Evolutionary conservation across 2,329 filamentous ascomycete species (phyloP).

Genomic region (Stemphylium vesicarium): DNA sequence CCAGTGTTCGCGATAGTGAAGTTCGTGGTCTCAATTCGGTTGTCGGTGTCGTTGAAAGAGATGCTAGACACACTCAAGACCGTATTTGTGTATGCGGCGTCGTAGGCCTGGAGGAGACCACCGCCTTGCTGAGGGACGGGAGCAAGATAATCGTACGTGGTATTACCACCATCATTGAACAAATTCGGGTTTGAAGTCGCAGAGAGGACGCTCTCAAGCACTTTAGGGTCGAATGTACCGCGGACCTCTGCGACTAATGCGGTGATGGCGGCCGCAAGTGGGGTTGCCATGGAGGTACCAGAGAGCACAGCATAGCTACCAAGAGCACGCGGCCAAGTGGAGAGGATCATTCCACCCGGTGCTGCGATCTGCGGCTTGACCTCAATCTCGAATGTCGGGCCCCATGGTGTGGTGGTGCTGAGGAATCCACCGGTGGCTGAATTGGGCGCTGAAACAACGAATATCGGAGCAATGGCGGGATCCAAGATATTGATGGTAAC

Average conservation of each 20-base stretch:
- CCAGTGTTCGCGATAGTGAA: constrained; percentile 28
- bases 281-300: constrained; percentile 62
- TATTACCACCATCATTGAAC: not conserved
- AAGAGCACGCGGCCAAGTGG: constrained; percentile 58
- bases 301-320: constrained; percentile 58
- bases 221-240: constrained; percentile 13
- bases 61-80: constrained; percentile 17
- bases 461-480: not conserved
- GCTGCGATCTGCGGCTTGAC: constrained; percentile 63
- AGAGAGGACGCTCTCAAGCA: constrained; percentile 17
- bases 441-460: not conserved
- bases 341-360: constrained; percentile 64
- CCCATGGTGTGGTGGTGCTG: constrained; percentile 52
- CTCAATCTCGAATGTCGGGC: constrained; percentile 65
- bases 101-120: constrained; percentile 21
- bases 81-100: constrained; percentile 20
- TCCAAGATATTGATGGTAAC: not conserved
- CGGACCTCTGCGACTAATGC: constrained; percentile 20
- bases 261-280: constrained; percentile 20
- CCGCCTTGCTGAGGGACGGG: constrained; percentile 29
- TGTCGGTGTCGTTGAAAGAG: constrained; percentile 24
- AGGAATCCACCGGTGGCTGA: not conserved
- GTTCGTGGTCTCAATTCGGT: constrained; percentile 23
- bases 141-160: constrained; percentile 11
- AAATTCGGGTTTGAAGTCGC: not conserved